Evolutionary conservation across 176 grass and related monocot genomes (phyloP).

Genomic region (Chrysopogon serrulatus): DNA sequence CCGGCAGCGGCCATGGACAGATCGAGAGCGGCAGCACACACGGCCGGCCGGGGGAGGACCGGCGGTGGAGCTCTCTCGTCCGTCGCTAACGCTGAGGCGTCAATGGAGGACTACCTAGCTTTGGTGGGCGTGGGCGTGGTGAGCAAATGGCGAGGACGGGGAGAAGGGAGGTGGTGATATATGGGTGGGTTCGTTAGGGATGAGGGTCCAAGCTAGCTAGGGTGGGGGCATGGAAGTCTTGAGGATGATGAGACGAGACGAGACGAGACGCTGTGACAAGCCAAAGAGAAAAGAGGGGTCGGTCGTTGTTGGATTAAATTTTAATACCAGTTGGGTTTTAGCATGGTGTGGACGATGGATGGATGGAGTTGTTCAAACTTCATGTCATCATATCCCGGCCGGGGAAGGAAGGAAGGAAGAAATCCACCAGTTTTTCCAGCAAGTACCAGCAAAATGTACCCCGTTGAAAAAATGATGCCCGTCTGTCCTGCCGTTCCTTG

Average conservation of each 20-base stretch:
- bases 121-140: background rate
- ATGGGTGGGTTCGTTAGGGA: background rate
- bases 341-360: background rate
- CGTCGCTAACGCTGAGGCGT: background rate
- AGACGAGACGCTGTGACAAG: background rate
- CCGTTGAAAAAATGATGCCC: background rate
- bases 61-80: background rate
- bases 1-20: constrained; percentile 1
- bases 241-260: background rate
- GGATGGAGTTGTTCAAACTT: constrained; percentile 19
- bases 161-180: constrained; percentile 16
- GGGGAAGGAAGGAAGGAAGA: background rate
- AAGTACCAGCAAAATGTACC: background rate
- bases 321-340: background rate
- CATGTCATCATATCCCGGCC: background rate
- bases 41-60: background rate
- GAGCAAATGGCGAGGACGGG: constrained; percentile 18
- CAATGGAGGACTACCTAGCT: background rate
- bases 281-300: too few species aligned
- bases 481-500: background rate
- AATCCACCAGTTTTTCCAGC: background rate
- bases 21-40: background rate
- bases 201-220: too few species aligned
- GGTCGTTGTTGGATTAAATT: background rate
- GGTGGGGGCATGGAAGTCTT: background rate